phyloP scores from a whole-genome alignment of 176 grass and related monocot species.

The Cenchrus americanus region DNA sequence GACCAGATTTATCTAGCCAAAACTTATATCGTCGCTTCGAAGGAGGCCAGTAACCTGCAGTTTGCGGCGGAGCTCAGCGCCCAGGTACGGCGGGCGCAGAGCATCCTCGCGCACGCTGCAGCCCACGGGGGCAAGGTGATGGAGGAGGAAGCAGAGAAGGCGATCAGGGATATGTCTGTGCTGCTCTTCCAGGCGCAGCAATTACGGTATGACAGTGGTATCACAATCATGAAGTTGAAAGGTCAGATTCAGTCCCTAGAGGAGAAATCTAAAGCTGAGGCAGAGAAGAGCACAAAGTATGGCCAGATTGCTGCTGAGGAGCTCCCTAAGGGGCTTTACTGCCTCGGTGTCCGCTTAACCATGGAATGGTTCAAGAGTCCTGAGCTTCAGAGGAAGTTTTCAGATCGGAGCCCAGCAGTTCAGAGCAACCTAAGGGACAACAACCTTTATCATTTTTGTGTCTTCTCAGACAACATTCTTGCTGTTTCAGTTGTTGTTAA shows the following conservation, averaged over 20 bases:
- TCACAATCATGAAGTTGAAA: slow-evolving; percentile 89
- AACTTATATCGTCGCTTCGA: slow-evolving; percentile 66
- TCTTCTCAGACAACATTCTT: slow-evolving; percentile 98
- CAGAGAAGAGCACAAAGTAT: slow-evolving; percentile 85
- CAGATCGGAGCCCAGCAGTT: slow-evolving; percentile 53
- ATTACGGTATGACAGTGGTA: slow-evolving; percentile 66
- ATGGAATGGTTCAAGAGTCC: slow-evolving; percentile 85
- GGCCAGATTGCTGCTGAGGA: slow-evolving; percentile 97
- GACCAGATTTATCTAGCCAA: slow-evolving; percentile 96
- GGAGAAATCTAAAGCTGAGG: slow-evolving; percentile 85
- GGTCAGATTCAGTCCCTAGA: slow-evolving; percentile 84
- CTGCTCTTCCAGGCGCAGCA: slow-evolving; percentile 87
- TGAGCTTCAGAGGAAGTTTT: slow-evolving; percentile 68
- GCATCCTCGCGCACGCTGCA: slow-evolving; percentile 60
- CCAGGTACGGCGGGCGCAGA: slow-evolving; percentile 64
- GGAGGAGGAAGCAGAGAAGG: slow-evolving; percentile 62
- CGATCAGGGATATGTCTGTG: slow-evolving; percentile 75
- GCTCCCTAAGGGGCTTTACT: slow-evolving; percentile 93
- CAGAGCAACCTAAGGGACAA: slow-evolving; percentile 78
- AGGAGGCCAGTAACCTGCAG: slow-evolving; percentile 83
- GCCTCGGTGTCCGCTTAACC: slow-evolving; percentile 85
- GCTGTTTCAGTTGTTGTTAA: slow-evolving; percentile 89
- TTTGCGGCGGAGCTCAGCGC: slow-evolving; percentile 72
- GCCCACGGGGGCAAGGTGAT: slow-evolving; percentile 40
- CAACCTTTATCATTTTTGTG: slow-evolving; percentile 83